These are phyloP conservation scores for Suhomyces chickasaworum DNA, from an alignment of 1,139 yeast species.

Conservation along the genomic window DNA sequence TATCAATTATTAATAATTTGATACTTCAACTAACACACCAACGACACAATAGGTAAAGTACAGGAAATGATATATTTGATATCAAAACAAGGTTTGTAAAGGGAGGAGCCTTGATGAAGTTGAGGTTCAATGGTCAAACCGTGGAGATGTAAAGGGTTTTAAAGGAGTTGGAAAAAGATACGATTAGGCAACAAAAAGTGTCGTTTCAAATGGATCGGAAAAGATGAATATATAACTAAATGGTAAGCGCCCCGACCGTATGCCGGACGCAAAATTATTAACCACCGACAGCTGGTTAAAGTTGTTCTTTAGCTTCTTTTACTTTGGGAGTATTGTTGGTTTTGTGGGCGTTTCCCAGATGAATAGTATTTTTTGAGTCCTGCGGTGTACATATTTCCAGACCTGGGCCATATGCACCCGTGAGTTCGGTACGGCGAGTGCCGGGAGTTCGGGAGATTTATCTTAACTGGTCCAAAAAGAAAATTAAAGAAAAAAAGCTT, in stretches of 20 bases:
- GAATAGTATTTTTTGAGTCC: constrained; percentile 10
- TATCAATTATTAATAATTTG: no score
- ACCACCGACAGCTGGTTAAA: constrained; percentile 13
- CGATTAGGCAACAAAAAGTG: background rate
- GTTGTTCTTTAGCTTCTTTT: constrained; percentile 14
- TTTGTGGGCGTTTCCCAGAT: constrained; percentile 13
- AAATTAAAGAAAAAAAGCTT: no score
- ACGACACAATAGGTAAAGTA: no score
- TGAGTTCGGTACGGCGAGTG: background rate
- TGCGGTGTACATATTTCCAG: constrained; percentile 10
- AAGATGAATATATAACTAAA: constrained; percentile 10
- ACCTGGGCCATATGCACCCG: background rate
- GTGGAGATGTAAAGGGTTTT: background rate
- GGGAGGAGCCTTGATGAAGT: no score
- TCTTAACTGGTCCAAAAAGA: no score
- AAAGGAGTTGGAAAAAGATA: background rate
- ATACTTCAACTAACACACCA: no score
- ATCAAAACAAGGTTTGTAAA: no score
- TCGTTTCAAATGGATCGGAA: constrained; percentile 8
- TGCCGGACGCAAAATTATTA: constrained; percentile 10
- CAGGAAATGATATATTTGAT: no score
- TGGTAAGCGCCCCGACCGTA: constrained; percentile 5
- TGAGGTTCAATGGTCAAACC: background rate
- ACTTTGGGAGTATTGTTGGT: constrained; percentile 11
- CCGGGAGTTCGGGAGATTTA: background rate